Evolutionary conservation across 2,329 filamentous ascomycete genomes (phyloP).

Genomic region (Trichoderma hamatum): DNA sequence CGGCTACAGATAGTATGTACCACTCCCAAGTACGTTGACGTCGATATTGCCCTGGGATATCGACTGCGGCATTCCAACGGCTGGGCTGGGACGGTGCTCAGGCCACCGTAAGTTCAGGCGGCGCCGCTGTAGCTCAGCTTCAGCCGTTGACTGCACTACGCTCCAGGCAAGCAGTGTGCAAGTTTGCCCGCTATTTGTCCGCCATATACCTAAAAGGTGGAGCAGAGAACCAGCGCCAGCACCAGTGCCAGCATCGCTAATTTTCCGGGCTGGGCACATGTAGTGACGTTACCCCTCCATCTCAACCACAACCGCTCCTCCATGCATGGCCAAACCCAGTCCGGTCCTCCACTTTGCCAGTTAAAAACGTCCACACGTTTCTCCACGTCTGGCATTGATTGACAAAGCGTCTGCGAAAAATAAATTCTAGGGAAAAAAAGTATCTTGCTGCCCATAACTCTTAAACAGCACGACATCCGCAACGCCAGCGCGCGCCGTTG

Average conservation of each 20-base stretch:
- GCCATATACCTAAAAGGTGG: not conserved
- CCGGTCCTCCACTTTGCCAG: constrained; percentile 1
- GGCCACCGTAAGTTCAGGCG: not conserved
- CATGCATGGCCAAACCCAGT: constrained; percentile 19
- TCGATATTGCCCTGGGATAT: not conserved
- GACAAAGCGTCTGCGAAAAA: constrained; percentile 17
- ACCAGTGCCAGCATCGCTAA: too few species aligned
- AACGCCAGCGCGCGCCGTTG: constrained; percentile 7
- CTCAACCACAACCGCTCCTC: constrained; percentile 12
- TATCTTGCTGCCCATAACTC: not conserved
- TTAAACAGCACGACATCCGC: constrained; percentile 1
- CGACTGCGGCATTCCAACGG: constrained; percentile 14
- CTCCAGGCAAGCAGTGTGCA: not conserved
- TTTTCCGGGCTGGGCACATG: constrained; percentile 20
- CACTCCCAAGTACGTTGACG: not conserved
- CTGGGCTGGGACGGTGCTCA: constrained; percentile 6
- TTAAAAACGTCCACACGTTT: not conserved
- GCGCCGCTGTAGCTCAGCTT: not conserved
- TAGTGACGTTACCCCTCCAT: constrained; percentile 29
- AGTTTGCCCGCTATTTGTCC: constrained; percentile 14
- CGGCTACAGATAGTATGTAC: not conserved
- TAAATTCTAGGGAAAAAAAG: not conserved
- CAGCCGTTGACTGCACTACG: not conserved
- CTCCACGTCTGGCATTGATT: constrained; percentile 28
- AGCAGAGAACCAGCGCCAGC: not conserved